Conservation (phyloP, 1,284 basidiomycete species). For the Leccinum griseonigrum region DNA sequence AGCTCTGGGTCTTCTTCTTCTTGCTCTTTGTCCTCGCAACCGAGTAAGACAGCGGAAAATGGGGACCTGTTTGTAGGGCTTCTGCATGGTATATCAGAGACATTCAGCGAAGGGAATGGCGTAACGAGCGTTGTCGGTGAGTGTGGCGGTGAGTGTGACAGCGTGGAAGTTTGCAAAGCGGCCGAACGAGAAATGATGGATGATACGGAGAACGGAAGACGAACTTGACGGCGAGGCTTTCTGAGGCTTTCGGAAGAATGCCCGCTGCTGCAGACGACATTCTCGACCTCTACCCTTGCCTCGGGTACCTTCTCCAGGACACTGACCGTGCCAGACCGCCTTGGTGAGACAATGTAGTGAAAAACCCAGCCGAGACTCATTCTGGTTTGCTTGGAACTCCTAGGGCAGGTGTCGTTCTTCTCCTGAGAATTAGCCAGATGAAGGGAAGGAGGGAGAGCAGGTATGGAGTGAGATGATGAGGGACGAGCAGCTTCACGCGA, state of each 20-base stretch:
- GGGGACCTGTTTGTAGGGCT: constrained; percentile 16
- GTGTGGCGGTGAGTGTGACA: background rate
- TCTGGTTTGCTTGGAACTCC: background rate
- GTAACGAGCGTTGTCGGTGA: constrained; percentile 5
- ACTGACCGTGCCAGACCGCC: background rate
- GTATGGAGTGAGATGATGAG: constrained; percentile 8
- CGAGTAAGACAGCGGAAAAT: constrained; percentile 14
- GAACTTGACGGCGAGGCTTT: background rate
- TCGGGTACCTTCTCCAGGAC: constrained; percentile 3
- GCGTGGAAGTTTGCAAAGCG: constrained; percentile 1
- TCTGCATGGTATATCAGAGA: constrained; percentile 9
- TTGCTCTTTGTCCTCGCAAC: constrained; percentile 3
- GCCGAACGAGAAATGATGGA: constrained; percentile 4
- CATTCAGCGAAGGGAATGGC: constrained; percentile 11
- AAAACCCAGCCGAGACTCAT: constrained; percentile 12
- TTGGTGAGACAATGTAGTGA: constrained; percentile 8
- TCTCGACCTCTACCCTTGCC: constrained; percentile 2
- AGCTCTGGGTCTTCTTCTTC: constrained; percentile 8
- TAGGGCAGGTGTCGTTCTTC: background rate
- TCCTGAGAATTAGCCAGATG: constrained; percentile 6
- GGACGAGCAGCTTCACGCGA: constrained; percentile 2
- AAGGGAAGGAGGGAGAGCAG: constrained; percentile 19
- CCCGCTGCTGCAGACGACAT: background rate
- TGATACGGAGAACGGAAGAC: background rate
- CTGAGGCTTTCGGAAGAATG: background rate